Conservation (phyloP, 805 yeast species). For the Kodamaea hsintzibuensis region DNA sequence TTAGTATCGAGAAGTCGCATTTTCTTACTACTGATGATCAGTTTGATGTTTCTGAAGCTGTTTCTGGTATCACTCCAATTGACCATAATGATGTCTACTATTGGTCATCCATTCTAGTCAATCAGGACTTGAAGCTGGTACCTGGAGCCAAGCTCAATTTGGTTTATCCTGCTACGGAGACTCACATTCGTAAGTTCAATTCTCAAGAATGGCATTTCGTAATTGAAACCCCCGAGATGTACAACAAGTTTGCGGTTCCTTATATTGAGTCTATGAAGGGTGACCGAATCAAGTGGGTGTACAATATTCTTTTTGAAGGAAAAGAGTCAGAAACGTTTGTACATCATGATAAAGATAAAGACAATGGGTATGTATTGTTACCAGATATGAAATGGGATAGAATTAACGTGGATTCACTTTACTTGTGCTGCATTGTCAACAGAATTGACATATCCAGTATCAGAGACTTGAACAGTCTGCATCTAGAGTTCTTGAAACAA, state of each 20-base stretch:
- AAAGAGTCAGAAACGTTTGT: slow-evolving; percentile 85
- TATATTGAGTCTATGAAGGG: slow-evolving; percentile 77
- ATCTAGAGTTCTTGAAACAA: slow-evolving; percentile 56
- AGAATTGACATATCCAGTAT: slow-evolving; percentile 68
- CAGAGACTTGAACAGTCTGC: slow-evolving; percentile 66
- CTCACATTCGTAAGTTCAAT: slow-evolving; percentile 78
- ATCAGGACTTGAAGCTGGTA: slow-evolving; percentile 42
- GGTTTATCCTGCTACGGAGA: slow-evolving; percentile 86
- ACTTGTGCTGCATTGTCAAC: slow-evolving; percentile 74
- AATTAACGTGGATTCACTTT: slow-evolving; percentile 62
- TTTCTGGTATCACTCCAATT: slow-evolving; percentile 33
- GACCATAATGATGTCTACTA: slow-evolving; percentile 81
- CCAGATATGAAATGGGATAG: slow-evolving; percentile 99
- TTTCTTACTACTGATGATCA: slow-evolving; percentile 39
- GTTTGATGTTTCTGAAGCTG: slow-evolving; percentile 14
- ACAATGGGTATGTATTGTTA: slow-evolving; percentile 66
- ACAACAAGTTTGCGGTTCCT: slow-evolving; percentile 62
- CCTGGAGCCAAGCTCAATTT: slow-evolving; percentile 75
- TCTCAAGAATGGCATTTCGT: slow-evolving; percentile 61
- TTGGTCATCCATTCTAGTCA: slow-evolving; percentile 68
- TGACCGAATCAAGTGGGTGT: slow-evolving; percentile 84
- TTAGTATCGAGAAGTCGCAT: slow-evolving; percentile 72
- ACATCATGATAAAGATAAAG: slow-evolving; percentile 56
- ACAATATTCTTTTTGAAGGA: slow-evolving; percentile 76
- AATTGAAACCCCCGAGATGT: slow-evolving; percentile 79